A percentile compares a stretch with the other conserved stretches of the same genome.
These are phyloP conservation scores for Globisporangium takayamanum DNA, from an alignment of 352 stramenopile species.

Conservation along the genomic window DNA sequence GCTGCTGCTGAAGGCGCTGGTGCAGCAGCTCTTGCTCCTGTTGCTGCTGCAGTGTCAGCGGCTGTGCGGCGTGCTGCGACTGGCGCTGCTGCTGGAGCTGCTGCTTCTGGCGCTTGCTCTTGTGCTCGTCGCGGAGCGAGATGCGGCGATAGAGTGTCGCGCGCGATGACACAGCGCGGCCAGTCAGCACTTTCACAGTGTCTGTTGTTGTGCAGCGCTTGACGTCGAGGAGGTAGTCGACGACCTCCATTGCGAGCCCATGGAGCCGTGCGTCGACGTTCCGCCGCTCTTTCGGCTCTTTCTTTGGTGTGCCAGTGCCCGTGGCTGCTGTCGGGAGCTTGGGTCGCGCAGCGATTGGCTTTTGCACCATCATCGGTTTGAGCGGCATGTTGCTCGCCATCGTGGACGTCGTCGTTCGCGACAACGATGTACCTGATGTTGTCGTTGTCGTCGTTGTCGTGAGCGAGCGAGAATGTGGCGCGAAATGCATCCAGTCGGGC, in stretches of 20 bases:
- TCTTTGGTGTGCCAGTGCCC: background rate
- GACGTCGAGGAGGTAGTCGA: background rate
- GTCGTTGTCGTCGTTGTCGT: background rate
- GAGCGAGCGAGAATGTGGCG: background rate
- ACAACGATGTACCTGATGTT: background rate
- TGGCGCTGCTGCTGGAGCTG: background rate
- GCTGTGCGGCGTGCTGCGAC: background rate
- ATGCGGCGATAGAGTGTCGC: background rate
- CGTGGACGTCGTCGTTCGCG: background rate
- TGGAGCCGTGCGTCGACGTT: background rate
- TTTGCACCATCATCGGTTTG: background rate
- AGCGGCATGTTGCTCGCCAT: background rate
- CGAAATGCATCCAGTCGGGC: background rate
- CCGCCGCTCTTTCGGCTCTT: background rate
- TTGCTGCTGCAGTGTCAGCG: background rate
- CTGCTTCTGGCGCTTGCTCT: background rate
- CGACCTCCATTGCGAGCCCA: background rate
- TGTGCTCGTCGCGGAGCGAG: background rate
- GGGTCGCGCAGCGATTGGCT: background rate
- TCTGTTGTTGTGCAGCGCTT: background rate
- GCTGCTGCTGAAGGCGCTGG: background rate
- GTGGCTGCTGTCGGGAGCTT: background rate
- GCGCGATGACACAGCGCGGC: background rate
- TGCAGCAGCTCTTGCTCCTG: background rate
- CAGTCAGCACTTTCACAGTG: background rate